phyloP scores from a whole-genome alignment of 129 eudicot species.

The Artemisia tridentata region DNA sequence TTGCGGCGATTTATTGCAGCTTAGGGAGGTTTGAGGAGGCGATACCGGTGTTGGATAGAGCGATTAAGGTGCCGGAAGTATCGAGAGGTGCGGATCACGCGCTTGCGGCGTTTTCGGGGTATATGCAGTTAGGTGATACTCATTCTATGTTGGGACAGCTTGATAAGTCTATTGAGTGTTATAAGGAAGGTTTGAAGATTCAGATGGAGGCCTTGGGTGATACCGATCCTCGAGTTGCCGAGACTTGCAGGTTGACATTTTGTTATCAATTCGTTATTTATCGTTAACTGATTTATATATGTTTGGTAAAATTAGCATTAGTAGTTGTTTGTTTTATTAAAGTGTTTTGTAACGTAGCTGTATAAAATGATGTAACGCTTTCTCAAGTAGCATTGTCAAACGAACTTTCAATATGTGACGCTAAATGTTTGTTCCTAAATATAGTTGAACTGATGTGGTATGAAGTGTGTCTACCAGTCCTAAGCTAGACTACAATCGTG shows the following conservation, averaged over 20 bases:
- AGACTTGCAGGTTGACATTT: constrained; percentile 80
- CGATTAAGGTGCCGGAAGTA: constrained; percentile 82
- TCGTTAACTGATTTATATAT: too few species aligned
- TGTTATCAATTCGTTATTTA: not conserved
- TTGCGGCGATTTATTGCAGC: constrained; percentile 96
- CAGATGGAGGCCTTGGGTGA: constrained; percentile 95
- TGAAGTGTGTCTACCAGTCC: not conserved
- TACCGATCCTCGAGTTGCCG: constrained; percentile 94
- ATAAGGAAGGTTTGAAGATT: constrained; percentile 79
- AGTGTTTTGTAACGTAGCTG: too few species aligned
- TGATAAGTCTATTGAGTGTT: constrained; percentile 83
- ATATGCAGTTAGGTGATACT: constrained; percentile 96
- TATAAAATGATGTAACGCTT: too few species aligned
- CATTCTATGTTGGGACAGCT: constrained; percentile 90
- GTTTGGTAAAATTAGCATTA: too few species aligned
- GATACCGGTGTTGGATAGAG: constrained; percentile 86
- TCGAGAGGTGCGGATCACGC: constrained; percentile 88
- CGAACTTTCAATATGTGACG: too few species aligned
- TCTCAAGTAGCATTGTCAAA: too few species aligned
- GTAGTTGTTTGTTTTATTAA: too few species aligned
- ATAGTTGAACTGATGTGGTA: not conserved
- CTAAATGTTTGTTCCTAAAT: not conserved
- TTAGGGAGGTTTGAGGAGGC: constrained; percentile 95
- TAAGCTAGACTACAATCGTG: not conserved
- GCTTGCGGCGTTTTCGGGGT: constrained; percentile 88